Base-by-base conservation (phyloP, 2,329 filamentous ascomycete species). In the Aspergillus caelatus region DNA sequence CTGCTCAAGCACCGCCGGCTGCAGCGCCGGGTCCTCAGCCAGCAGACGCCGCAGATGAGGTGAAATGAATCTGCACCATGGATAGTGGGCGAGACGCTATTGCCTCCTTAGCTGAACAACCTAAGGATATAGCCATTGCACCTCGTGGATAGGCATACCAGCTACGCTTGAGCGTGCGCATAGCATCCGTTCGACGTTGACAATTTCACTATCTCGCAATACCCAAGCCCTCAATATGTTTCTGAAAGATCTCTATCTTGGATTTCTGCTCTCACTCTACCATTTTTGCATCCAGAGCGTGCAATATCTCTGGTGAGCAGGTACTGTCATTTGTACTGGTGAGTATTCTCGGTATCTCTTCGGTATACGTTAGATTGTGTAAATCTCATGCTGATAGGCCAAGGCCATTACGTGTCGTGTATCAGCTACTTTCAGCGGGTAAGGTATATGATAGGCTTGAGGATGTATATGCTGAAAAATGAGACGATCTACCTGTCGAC, bases 31-130 rank as follows among this genome's bases (percentile, higher is more conserved):
- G 72, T 23, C 70, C 79, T 43, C 81, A 81, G 67, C 71, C 78
- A 9, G 71, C 78, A 21, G 81, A 83, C 66, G 72, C 74, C 48
- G 72, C 76, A 39, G 82, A 84, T 58, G 82, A 84, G 68, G 74
- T 78, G 43, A 84, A 84, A 82, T 84, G 81, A 77, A 63, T n/a
- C 57, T 34, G 19, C 16, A 60, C 45, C 21, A 32, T 41, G 34
- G 21, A 19, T 43, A 54, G 46, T 41, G 60, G 55, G 60, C 59
- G 50, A 67, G 57, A 58, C 61, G 19, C 58, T 45, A 39, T 60
- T 32, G 16, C 41, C 62, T 46, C 58, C 52, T 28, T 55, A 39
- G 59, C 58, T 60, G 53, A 43, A 50, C 30, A 57, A 48, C 46
- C 57, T 46, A 60, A 60, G 39, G 43, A 28, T 43, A 53, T 54